Conservation (phyloP, 306 rosid species). For the Astragalus membranaceus region DNA sequence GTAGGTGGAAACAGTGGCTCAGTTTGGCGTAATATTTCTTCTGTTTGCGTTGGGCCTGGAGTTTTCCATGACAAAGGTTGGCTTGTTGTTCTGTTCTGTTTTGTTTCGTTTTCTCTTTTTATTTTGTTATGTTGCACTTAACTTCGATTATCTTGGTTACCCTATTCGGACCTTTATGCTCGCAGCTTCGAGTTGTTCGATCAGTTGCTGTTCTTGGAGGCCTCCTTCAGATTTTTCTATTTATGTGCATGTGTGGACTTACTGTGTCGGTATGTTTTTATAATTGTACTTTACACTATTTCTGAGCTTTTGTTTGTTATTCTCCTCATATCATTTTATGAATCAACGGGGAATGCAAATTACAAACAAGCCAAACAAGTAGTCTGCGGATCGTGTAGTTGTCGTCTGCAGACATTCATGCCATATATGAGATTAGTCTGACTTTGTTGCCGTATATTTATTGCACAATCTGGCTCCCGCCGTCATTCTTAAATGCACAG, state of each 20-base stretch:
- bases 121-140: not conserved
- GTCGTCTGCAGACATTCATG: not conserved
- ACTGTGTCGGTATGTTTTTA: constrained; percentile 65
- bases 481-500: not conserved
- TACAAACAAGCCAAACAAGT: not conserved
- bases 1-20: constrained; percentile 99
- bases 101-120: not conserved
- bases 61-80: constrained; percentile 75
- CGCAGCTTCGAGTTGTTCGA: constrained; percentile 88
- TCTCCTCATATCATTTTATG: not conserved
- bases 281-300: not conserved
- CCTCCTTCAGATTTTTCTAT: constrained; percentile 83
- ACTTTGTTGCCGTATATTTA: not conserved
- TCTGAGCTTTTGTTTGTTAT: constrained; percentile 19
- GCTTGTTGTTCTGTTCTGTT: constrained; percentile 16
- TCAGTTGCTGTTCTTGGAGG: constrained; percentile 93
- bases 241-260: constrained; percentile 91
- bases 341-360: constrained; percentile 1
- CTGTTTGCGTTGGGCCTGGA: constrained; percentile 97
- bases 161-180: constrained; percentile 7
- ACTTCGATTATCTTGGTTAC: not conserved
- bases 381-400: constrained; percentile 8
- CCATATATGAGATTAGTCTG: not conserved
- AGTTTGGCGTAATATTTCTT: constrained; percentile 97
- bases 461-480: not conserved